phyloP scores from a whole-genome alignment of 768 basidiomycete species.

The Rickenella mellea region DNA sequence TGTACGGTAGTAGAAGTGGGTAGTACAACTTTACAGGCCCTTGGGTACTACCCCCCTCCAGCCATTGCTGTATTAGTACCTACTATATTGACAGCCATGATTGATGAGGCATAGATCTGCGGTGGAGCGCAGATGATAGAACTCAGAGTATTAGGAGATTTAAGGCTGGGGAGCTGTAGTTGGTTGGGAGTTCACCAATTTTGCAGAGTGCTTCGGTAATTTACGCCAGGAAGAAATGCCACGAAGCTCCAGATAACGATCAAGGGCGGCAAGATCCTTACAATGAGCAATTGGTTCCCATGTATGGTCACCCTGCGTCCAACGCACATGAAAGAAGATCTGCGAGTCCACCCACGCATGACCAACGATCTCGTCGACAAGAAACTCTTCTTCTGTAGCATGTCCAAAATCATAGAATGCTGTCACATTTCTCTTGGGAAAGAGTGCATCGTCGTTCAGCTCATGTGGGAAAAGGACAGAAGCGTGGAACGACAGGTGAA shows the following conservation, averaged over 20 bases:
- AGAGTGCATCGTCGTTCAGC: slow-evolving; percentile 22
- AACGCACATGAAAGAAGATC: slow-evolving; percentile 19
- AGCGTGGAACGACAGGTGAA: slow-evolving; percentile 27
- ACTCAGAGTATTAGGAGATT: too few relatives aligned
- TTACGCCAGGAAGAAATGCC: too few relatives aligned
- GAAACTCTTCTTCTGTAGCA: slow-evolving; percentile 23
- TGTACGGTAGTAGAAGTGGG: too few relatives aligned
- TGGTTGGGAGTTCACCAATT: too few relatives aligned
- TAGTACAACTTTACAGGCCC: too few relatives aligned
- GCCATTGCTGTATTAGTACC: too few relatives aligned
- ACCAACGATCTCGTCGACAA: slow-evolving; percentile 24
- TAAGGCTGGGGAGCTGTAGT: too few relatives aligned
- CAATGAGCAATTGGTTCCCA: slow-evolving; percentile 21
- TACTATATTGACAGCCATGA: too few relatives aligned
- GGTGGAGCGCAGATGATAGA: too few relatives aligned
- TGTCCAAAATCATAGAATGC: slow-evolving; percentile 28
- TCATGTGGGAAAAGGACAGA: slow-evolving; percentile 19
- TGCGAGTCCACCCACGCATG: slow-evolving; percentile 17
- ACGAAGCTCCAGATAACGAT: slow-evolving; percentile 20
- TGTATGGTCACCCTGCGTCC: slow-evolving; percentile 23
- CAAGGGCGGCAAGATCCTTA: slow-evolving; percentile 19
- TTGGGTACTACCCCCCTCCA: too few relatives aligned
- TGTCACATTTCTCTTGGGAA: slow-evolving; percentile 19
- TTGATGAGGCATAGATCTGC: too few relatives aligned
- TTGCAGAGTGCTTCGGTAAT: too few relatives aligned